Evolutionary conservation across 2,329 filamentous ascomycete genomes (phyloP).

Genomic region (Whalleya microplaca): DNA sequence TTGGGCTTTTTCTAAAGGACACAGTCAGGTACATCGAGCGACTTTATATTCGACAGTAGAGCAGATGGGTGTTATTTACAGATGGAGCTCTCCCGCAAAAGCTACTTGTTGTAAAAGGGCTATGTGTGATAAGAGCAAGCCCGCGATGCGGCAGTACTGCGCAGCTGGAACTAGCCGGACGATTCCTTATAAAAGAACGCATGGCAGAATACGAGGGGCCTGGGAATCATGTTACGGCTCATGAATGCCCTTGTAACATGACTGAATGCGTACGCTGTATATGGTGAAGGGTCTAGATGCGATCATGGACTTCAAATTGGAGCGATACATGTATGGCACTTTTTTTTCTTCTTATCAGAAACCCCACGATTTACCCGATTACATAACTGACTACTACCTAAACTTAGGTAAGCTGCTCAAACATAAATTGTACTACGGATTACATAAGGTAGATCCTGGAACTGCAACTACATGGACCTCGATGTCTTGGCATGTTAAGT

Average conservation of each 20-base stretch:
- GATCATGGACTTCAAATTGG: not conserved
- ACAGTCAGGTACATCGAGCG: not conserved
- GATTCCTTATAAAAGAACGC: constrained; percentile 31
- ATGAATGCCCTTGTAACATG: constrained; percentile 7
- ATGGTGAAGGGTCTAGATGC: not conserved
- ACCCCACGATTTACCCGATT: constrained; percentile 2
- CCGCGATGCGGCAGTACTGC: constrained; percentile 16
- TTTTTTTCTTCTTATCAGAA: constrained; percentile 12
- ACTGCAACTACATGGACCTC: too few relatives aligned
- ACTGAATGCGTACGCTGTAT: not conserved
- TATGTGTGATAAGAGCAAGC: constrained; percentile 32
- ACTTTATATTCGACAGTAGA: not conserved
- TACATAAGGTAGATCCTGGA: too few relatives aligned
- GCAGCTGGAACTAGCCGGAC: constrained; percentile 31
- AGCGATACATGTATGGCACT: not conserved
- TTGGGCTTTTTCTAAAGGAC: not conserved
- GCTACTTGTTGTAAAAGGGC: constrained; percentile 30
- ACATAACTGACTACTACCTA: too few relatives aligned
- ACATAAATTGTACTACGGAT: too few relatives aligned
- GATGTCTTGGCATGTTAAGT: too few relatives aligned
- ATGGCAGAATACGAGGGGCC: constrained; percentile 26
- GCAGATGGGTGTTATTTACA: not conserved
- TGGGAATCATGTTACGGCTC: constrained; percentile 31
- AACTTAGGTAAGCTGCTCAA: too few relatives aligned
- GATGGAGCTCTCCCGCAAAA: not conserved